These are phyloP conservation scores for Kitagawia praeruptora DNA, from an alignment of 129 eudicot genomes.

Conservation along the genomic window DNA sequence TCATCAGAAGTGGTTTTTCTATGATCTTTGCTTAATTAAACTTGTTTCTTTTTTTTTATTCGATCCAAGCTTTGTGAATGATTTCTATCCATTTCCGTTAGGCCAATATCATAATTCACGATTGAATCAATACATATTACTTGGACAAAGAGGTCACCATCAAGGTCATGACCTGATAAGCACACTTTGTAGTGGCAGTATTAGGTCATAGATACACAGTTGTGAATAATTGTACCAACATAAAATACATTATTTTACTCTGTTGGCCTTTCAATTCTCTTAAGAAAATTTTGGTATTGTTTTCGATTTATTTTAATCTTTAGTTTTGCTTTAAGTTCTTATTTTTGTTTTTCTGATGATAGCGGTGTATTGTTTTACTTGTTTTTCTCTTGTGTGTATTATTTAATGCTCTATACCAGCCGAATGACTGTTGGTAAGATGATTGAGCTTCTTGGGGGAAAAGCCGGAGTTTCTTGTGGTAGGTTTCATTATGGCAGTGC, in stretches of 20 bases:
- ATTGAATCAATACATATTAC: neutral
- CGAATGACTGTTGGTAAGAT: constrained; percentile 99
- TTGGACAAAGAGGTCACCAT: neutral
- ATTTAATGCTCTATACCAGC: constrained; percentile 24
- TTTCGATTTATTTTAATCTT: neutral
- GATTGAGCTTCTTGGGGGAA: constrained; percentile 96
- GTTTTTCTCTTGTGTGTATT: neutral
- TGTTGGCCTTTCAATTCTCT: neutral
- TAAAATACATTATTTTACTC: neutral
- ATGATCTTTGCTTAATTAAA: neutral
- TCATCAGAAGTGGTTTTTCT: neutral
- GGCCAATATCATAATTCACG: too few relatives aligned
- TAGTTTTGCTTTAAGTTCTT: neutral
- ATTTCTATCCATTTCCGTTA: too few relatives aligned
- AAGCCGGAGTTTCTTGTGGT: constrained; percentile 98
- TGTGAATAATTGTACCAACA: neutral
- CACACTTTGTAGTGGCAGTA: neutral
- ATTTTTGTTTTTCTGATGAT: neutral
- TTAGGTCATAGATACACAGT: neutral
- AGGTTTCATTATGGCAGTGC: constrained; percentile 95
- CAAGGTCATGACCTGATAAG: neutral
- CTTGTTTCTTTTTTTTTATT: neutral
- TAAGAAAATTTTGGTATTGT: neutral
- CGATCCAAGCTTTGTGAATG: too few relatives aligned
- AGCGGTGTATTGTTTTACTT: neutral